These are phyloP conservation scores for Solanum lignicaule DNA, from an alignment of 257 asterid species.

Conservation along the genomic window DNA sequence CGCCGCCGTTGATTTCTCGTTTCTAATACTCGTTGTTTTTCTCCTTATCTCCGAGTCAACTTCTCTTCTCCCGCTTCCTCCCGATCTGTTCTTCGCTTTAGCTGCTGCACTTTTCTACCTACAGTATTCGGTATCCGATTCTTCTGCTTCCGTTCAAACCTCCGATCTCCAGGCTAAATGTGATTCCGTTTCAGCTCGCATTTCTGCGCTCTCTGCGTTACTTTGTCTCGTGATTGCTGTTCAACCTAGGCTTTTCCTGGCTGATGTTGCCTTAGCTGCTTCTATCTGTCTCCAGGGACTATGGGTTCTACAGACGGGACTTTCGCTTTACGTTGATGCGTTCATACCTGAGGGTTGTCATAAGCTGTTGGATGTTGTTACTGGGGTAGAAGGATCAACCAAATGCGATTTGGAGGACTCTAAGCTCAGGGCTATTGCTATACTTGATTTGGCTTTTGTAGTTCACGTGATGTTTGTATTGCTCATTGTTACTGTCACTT, in stretches of 20 bases:
- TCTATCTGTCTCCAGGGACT: slow-evolving; percentile 73
- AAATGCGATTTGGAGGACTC: slow-evolving; percentile 91
- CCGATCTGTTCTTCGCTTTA: slow-evolving; percentile 58
- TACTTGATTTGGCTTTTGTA: slow-evolving; percentile 65
- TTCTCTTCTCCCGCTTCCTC: slow-evolving; percentile 51
- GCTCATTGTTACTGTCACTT: slow-evolving; percentile 36
- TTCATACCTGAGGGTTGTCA: slow-evolving; percentile 96
- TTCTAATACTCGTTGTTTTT: background rate
- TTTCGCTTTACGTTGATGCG: slow-evolving; percentile 76
- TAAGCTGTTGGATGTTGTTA: slow-evolving; percentile 76
- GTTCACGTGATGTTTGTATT: slow-evolving; percentile 58
- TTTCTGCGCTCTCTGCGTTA: slow-evolving; percentile 41
- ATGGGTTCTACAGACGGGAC: slow-evolving; percentile 87
- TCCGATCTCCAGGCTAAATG: slow-evolving; percentile 87
- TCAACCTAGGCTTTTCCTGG: slow-evolving; percentile 42
- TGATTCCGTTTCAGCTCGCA: slow-evolving; percentile 39
- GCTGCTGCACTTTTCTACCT: slow-evolving; percentile 63
- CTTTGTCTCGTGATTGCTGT: slow-evolving; percentile 49
- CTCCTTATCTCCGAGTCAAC: slow-evolving; percentile 54
- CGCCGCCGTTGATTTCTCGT: slow-evolving; percentile 49
- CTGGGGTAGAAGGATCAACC: slow-evolving; percentile 93
- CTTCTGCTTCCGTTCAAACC: slow-evolving; percentile 67
- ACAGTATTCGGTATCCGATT: slow-evolving; percentile 33
- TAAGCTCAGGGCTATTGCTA: slow-evolving; percentile 75
- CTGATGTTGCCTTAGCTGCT: slow-evolving; percentile 55